These are phyloP conservation scores for Fusarium clavum DNA, from an alignment of 2,329 filamentous ascomycete genomes.

Conservation along the genomic window DNA sequence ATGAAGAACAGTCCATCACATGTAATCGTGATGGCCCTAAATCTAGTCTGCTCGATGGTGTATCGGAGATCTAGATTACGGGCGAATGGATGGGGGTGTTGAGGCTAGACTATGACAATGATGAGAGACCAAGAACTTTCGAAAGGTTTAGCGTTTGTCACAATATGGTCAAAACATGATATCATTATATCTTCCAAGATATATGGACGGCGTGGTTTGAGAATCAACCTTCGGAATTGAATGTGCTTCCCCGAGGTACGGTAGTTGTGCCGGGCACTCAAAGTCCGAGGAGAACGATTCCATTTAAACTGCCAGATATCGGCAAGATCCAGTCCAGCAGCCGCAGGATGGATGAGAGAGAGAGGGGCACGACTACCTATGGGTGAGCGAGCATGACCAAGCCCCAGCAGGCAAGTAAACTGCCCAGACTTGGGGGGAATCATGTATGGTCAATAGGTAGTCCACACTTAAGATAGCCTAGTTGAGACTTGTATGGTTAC, in stretches of 20 bases:
- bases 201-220: not conserved
- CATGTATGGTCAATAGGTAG: not conserved
- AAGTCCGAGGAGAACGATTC: not conserved
- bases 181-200: not conserved
- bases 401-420: not conserved
- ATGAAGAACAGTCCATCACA: not conserved
- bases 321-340: not conserved
- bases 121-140: not conserved
- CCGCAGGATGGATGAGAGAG: not conserved
- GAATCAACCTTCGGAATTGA: not conserved
- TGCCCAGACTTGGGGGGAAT: not conserved
- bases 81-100: not conserved
- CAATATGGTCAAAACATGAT: not conserved
- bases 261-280: constrained; percentile 10
- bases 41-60: not conserved
- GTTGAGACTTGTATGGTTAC: not conserved
- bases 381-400: not conserved
- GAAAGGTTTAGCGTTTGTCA: not conserved
- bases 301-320: not conserved
- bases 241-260: constrained; percentile 1
- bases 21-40: not conserved
- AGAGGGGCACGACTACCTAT: not conserved
- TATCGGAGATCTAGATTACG: not conserved
- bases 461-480: not conserved
- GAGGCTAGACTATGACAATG: not conserved